A percentile compares a stretch with the other conserved stretches of the same genome.
Conservation (phyloP, 2,329 filamentous ascomycete genomes). For the Orbilia brochopaga region DNA sequence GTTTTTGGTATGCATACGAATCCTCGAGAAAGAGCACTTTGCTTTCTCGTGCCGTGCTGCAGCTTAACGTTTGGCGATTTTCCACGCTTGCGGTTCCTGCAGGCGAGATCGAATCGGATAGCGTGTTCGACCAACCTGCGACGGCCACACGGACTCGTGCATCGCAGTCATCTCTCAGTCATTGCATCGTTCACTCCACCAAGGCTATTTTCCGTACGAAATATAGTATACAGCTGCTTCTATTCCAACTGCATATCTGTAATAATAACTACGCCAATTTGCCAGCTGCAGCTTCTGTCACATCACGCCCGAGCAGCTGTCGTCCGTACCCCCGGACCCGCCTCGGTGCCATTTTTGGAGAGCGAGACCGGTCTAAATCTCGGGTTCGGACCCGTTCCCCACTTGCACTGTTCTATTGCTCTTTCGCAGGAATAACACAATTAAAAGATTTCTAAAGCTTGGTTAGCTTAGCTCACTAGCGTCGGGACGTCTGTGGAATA, state of each 20-base stretch:
- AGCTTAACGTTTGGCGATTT: constrained; percentile 23
- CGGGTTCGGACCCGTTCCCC: constrained; percentile 49
- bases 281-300: constrained; percentile 41
- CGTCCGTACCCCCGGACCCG: constrained; percentile 33
- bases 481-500: background rate
- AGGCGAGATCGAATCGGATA: constrained; percentile 14
- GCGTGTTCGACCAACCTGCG: constrained; percentile 22
- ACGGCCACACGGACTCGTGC: constrained; percentile 47
- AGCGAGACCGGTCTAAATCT: constrained; percentile 44
- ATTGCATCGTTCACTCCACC: no score
- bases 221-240: no score
- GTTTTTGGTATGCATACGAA: constrained; percentile 47
- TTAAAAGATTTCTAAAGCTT: background rate
- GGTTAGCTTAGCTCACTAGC: background rate
- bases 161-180: constrained; percentile 5
- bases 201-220: no score
- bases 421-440: no score
- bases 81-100: constrained; percentile 32
- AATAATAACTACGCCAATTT: constrained; percentile 25
- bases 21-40: constrained; percentile 4
- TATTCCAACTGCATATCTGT: no score
- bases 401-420: constrained; percentile 25
- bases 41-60: constrained; percentile 19
- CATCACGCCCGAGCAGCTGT: constrained; percentile 25
- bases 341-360: constrained; percentile 25